Percentiles rank a stretch among this genome's conserved stretches.
Evolutionary conservation across 768 basidiomycete species (phyloP).

Genomic region (Candolleomyces efflorescens): DNA sequence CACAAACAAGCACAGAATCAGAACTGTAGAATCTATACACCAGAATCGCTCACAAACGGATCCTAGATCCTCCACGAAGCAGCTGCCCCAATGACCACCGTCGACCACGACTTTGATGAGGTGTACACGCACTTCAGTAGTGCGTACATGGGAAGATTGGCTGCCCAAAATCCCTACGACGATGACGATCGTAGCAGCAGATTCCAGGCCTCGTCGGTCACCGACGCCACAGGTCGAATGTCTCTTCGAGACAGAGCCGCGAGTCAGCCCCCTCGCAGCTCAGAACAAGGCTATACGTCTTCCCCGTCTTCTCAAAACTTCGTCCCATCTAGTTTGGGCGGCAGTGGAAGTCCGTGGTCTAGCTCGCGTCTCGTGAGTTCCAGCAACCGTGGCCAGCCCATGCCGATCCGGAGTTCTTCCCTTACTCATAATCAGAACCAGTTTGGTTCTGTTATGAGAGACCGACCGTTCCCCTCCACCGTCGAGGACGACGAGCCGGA

Average conservation of each 20-base stretch:
- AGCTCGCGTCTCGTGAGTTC: slow-evolving; percentile 37
- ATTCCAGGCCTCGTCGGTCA: slow-evolving; percentile 40
- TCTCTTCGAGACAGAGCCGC: slow-evolving; percentile 61
- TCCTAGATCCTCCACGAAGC: background rate
- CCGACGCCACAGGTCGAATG: slow-evolving; percentile 35
- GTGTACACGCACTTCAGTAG: slow-evolving; percentile 8
- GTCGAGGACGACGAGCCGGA: slow-evolving; percentile 82
- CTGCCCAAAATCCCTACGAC: slow-evolving; percentile 24
- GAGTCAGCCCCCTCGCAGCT: slow-evolving; percentile 61
- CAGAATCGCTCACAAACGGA: background rate
- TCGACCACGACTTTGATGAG: slow-evolving; percentile 9
- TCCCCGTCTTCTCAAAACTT: slow-evolving; percentile 51
- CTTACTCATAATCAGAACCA: slow-evolving; percentile 57
- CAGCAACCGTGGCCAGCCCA: slow-evolving; percentile 43
- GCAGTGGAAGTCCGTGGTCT: slow-evolving; percentile 39
- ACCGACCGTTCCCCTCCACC: slow-evolving; percentile 66
- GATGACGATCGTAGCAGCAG: slow-evolving; percentile 61
- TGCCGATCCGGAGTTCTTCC: slow-evolving; percentile 65
- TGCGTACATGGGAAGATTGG: slow-evolving; percentile 6
- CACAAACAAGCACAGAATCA: background rate
- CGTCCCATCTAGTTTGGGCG: slow-evolving; percentile 47
- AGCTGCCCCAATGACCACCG: background rate
- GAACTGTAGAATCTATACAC: slow-evolving; percentile 2
- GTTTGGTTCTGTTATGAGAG: slow-evolving; percentile 64
- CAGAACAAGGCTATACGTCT: slow-evolving; percentile 41